Evolutionary conservation across 495 filamentous ascomycete genomes (phyloP).

Genomic region (Ramalina intermedia): DNA sequence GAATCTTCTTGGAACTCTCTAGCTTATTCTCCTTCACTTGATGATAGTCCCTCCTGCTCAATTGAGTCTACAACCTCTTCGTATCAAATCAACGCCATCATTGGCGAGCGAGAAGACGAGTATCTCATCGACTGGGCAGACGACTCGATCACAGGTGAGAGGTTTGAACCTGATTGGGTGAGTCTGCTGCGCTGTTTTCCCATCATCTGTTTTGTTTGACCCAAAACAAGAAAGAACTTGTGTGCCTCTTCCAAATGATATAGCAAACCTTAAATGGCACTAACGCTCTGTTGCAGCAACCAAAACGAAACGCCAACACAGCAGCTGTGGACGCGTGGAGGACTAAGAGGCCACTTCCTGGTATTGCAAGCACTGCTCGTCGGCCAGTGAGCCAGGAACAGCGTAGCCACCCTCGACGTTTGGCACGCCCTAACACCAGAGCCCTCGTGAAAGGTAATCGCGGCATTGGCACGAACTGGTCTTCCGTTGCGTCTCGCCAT

Average conservation of each 20-base stretch:
- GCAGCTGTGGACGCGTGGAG: slow-evolving; percentile 24
- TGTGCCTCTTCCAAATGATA: too few species aligned
- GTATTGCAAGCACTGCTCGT: too few species aligned
- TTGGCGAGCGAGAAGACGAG: slow-evolving; percentile 24
- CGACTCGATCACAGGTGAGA: slow-evolving; percentile 13
- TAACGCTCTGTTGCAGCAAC: slow-evolving; percentile 19
- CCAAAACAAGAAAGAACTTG: not conserved
- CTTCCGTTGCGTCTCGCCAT: too few species aligned
- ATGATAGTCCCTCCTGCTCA: not conserved
- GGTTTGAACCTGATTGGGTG: slow-evolving; percentile 29
- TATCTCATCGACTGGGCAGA: slow-evolving; percentile 31
- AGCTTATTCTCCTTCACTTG: not conserved
- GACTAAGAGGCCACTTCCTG: slow-evolving; percentile 7
- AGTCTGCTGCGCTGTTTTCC: slow-evolving; percentile 7
- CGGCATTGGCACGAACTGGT: too few species aligned
- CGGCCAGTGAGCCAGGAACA: too few species aligned
- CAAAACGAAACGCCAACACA: slow-evolving; percentile 26
- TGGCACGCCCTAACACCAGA: too few species aligned
- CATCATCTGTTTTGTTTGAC: not conserved
- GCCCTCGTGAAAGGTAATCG: too few species aligned
- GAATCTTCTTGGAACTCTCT: slow-evolving; percentile 5
- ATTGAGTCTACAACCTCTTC: slow-evolving; percentile 2
- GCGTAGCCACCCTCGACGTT: too few species aligned
- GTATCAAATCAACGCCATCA: slow-evolving; percentile 23
- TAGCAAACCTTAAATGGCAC: too few species aligned